Evolutionary conservation across 306 rosid species (phyloP).

Genomic region (Neltuma alba): DNA sequence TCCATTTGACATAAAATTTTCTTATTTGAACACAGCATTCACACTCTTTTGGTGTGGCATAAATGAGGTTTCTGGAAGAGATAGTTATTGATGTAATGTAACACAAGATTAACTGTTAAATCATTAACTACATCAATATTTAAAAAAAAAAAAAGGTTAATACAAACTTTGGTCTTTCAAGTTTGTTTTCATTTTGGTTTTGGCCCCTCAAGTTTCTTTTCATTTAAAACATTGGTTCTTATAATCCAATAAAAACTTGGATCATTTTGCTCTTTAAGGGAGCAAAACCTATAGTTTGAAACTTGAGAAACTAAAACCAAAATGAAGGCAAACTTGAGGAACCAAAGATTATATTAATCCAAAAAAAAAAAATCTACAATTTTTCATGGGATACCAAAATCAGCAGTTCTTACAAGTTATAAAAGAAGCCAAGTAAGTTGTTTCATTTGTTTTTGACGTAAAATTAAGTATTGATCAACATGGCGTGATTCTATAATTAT

Average conservation of each 20-base stretch:
- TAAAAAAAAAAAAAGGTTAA: too few relatives aligned
- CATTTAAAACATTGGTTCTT: too few relatives aligned
- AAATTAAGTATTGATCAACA: neutral
- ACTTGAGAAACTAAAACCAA: too few relatives aligned
- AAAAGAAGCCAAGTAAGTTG: neutral
- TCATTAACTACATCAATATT: too few relatives aligned
- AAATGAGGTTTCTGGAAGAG: conserved; percentile 16
- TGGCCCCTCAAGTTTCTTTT: too few relatives aligned
- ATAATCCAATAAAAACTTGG: too few relatives aligned
- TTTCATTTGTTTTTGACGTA: conserved; percentile 8
- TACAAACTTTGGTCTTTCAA: too few relatives aligned
- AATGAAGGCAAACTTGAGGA: too few relatives aligned
- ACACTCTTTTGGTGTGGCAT: conserved; percentile 13
- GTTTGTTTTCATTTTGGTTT: too few relatives aligned
- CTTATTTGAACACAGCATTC: neutral
- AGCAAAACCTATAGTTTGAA: too few relatives aligned
- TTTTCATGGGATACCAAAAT: neutral
- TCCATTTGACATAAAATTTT: neutral
- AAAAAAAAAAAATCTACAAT: neutral
- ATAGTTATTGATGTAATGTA: neutral
- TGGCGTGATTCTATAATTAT: neutral
- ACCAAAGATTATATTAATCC: too few relatives aligned
- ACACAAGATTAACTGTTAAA: conserved; percentile 6
- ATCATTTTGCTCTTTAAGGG: too few relatives aligned
- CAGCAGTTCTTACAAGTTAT: conserved; percentile 6